These are phyloP conservation scores for Dothistroma septosporum DNA, from an alignment of 2,329 filamentous ascomycete species.

Conservation along the genomic window DNA sequence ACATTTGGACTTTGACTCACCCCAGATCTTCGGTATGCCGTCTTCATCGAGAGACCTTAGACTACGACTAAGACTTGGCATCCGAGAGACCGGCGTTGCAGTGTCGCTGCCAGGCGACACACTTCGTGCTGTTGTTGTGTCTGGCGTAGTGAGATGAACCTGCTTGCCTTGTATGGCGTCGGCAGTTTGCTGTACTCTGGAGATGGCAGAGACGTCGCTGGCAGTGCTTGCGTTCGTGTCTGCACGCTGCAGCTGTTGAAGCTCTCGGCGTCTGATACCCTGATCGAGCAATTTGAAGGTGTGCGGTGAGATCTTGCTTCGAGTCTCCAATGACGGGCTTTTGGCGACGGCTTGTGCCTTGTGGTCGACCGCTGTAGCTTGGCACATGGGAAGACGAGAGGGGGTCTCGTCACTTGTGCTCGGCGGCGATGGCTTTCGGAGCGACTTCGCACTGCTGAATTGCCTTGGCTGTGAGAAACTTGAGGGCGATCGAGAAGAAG, in stretches of 20 bases:
- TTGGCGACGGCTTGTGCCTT: slow-evolving; percentile 11
- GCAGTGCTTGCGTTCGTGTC: slow-evolving; percentile 17
- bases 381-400: slow-evolving; percentile 26
- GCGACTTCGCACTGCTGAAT: slow-evolving; percentile 8
- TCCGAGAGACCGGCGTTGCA: neutral
- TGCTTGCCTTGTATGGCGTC: neutral
- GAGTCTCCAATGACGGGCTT: slow-evolving; percentile 12
- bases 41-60: slow-evolving; percentile 6
- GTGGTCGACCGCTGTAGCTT: slow-evolving; percentile 25
- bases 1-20: neutral
- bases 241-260: slow-evolving; percentile 20
- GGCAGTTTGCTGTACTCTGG: neutral
- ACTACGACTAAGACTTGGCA: slow-evolving; percentile 12
- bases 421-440: slow-evolving; percentile 3
- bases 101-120: neutral
- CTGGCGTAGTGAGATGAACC: neutral
- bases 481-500: slow-evolving; percentile 25
- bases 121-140: neutral
- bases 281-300: slow-evolving; percentile 29
- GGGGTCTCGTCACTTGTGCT: neutral
- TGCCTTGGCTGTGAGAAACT: slow-evolving; percentile 28
- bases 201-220: slow-evolving; percentile 13
- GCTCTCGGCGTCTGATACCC: slow-evolving; percentile 24
- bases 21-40: slow-evolving; percentile 1
- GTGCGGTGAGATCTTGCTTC: slow-evolving; percentile 13